These are phyloP conservation scores for Nitzschia sp. DNA, from an alignment of 108 stramenopile genomes.

Conservation along the genomic window DNA sequence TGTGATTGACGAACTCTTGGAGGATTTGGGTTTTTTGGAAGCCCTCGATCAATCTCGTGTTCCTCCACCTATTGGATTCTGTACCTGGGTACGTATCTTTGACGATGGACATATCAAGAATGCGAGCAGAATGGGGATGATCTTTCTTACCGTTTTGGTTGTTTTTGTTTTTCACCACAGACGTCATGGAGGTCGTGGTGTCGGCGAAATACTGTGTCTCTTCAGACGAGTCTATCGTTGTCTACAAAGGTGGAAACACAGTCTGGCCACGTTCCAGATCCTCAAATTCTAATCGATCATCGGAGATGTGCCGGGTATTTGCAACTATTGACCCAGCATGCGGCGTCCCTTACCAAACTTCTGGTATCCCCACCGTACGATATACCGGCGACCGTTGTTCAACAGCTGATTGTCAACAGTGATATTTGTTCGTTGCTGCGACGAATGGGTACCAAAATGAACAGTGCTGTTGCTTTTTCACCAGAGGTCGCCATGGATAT, in stretches of 20 bases:
- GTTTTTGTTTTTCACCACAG: neutral
- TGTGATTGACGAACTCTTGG: constrained; percentile 61
- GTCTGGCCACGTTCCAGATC: neutral
- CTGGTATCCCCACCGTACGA: constrained; percentile 12
- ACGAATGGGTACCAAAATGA: neutral
- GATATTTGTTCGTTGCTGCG: constrained; percentile 15
- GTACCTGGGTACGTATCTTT: constrained; percentile 39
- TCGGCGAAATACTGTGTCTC: constrained; percentile 4
- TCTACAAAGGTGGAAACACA: neutral
- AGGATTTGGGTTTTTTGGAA: constrained; percentile 52
- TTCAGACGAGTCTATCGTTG: neutral
- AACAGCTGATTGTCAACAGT: constrained; percentile 7
- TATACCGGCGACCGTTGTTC: neutral
- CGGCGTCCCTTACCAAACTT: neutral
- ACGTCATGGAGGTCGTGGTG: constrained; percentile 1
- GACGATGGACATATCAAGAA: neutral
- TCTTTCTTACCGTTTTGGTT: neutral
- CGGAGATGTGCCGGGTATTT: constrained; percentile 9
- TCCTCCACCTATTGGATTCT: constrained; percentile 36
- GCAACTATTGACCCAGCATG: neutral
- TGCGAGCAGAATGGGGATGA: too few species aligned
- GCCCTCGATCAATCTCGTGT: constrained; percentile 45
- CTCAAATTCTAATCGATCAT: neutral
- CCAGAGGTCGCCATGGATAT: constrained; percentile 7
- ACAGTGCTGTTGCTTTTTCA: constrained; percentile 4